Base-by-base conservation (phyloP, 2,329 filamentous ascomycete genomes). In the Furcasterigmium furcatum region DNA sequence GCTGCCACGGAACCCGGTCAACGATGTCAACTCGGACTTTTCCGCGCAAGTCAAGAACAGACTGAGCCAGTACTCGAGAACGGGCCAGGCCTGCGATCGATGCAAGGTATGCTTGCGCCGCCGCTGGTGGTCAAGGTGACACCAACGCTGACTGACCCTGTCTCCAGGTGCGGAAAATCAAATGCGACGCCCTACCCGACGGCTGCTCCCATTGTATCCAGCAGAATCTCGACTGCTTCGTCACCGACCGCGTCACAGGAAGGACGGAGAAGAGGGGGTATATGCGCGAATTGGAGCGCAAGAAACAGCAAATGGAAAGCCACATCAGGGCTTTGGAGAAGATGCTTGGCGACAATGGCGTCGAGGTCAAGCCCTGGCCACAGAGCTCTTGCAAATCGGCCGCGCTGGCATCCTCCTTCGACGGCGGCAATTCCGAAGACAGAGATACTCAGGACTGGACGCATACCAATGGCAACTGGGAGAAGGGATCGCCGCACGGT, bases 241-340 rank as follows among this genome's bases (percentile, higher is more conserved):
- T 91, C 44, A 95, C 90, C 47, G 90, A 95, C 64, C 84, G 90
- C 56, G 89, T 94, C 59, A 91, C 88, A 4, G 88, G 89, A 47
- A 84, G 87, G 51, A 88, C 89, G 42, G 86, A 88, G 48, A 81
- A 84, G 46, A 77, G 90, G 56, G 90, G 90, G 44, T 90, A 92
- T 58, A 74, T 88, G 52, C 85, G 91, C 60, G 79, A 84, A 55
- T 73, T 94, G 46, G 88, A 95, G 65, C 76, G 79, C 49, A 82
- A 91, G 58, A 84, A 85, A 63, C 71, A 67, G n/a, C 77, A 77
- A 54, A 79, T 92, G 70, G 73, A 84, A 52, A 71, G 73, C 46
- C 82, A 84, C 54, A 78, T 92, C 32, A 74, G 77, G 27, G 80
- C 87, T 51, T 74, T 92, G 51, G 83, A 91, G 61, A 74, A 77